Base-by-base conservation (phyloP, 2,329 filamentous ascomycete genomes). In the Pseudogymnoascus sp. region DNA sequence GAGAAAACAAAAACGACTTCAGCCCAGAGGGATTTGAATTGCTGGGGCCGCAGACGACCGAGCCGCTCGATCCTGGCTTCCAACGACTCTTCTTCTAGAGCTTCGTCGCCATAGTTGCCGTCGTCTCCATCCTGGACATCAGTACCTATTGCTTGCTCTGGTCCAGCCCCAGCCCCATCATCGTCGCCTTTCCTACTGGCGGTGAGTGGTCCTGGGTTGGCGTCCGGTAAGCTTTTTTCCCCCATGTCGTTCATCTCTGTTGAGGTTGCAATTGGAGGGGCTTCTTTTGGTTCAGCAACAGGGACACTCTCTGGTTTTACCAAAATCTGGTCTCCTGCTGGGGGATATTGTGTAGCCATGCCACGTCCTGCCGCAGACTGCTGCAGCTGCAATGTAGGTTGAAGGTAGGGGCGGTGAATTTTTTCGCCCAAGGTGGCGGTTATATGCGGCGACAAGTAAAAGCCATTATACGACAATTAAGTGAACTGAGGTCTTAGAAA, bases 1-100 rank as follows among this genome's bases (percentile, higher is more conserved):
- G 82, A 82, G 66, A 85, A 84, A 65, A 82, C 78, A 68, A 86
- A 87, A 6, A 78, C 80, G 15, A 83, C 66, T 68, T 87, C 84
- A 7, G 79, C 72, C 76, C 78, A 81, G 36, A 75, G 66, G 1
- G 78, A 78, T 5, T 71, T 69, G 69, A 86, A 85, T 31, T 74
- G 74, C 8, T 77, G 72, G 5, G 84, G 84, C 39, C 84, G 75
- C 69, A 84, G 76, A 64, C 82, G 77, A 17, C 84, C 84, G 1
- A 87, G 72, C 24, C 79, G 75, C 65, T 86, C 80, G 50, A 87
- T 74, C 36, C 71, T 68, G 9, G 68, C 65, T 62, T 71, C 64
- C 21, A 63, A 37, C 11, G 70, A 68, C 64, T 72, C 71, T 60
- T 72, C 70, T 21, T 54, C 47, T 17, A 5, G n/a, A 15, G 21